phyloP scores from a whole-genome alignment of 352 stramenopile species.

The Pythium dissimile region DNA sequence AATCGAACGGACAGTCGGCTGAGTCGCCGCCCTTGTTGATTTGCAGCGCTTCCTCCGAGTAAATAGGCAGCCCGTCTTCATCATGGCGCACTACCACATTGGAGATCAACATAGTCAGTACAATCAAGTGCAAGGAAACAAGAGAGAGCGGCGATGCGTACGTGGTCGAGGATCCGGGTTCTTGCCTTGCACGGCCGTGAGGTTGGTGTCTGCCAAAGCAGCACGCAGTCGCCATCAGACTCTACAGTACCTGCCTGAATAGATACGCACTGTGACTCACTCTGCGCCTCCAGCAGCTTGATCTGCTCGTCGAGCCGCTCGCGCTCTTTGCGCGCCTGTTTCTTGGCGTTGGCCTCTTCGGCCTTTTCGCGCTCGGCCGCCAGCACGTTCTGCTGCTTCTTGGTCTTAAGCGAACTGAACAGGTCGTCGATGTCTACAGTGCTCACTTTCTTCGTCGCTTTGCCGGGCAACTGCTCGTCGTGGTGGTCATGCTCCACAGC shows the following conservation, averaged over 20 bases:
- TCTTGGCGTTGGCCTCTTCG: conserved; percentile 39
- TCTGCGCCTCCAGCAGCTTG: conserved; percentile 77
- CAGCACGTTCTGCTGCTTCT: conserved; percentile 67
- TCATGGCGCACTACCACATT: conserved; percentile 89
- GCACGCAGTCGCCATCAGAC: conserved; percentile 5
- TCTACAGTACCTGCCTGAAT: neutral
- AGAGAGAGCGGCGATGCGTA: conserved; percentile 20
- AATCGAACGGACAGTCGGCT: conserved; percentile 87
- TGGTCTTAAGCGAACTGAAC: conserved; percentile 68
- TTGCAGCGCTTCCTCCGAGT: conserved; percentile 76
- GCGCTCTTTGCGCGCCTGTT: conserved; percentile 52
- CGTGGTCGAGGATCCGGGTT: conserved; percentile 74
- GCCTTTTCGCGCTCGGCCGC: conserved; percentile 51
- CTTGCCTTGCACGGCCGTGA: conserved; percentile 43
- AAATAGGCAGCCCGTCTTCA: conserved; percentile 84
- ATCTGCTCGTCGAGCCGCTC: conserved; percentile 72
- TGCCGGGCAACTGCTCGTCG: neutral
- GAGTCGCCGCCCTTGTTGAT: conserved; percentile 83
- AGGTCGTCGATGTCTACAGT: conserved; percentile 73
- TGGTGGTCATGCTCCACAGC: neutral
- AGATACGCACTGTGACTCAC: conserved; percentile 32
- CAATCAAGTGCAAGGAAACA: neutral
- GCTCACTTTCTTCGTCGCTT: conserved; percentile 17
- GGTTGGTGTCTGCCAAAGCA: conserved; percentile 67
- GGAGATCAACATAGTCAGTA: neutral